Conservation (phyloP, 352 stramenopile species). For the Phytophthora niederhauseri region DNA sequence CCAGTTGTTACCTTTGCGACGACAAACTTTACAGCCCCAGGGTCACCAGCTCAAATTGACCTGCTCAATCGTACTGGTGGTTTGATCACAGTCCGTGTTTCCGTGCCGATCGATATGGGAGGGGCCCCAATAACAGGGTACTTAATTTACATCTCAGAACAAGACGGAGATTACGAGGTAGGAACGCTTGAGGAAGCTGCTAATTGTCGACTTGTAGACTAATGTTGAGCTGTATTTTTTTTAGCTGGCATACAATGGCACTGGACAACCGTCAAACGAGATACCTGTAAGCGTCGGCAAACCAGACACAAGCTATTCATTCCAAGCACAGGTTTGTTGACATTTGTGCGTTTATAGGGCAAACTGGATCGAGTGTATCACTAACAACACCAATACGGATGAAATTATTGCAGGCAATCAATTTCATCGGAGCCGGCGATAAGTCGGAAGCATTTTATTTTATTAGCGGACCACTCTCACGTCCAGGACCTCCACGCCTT, state of each 20-base stretch:
- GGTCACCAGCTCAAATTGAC: conserved; percentile 23
- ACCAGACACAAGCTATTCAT: conserved; percentile 39
- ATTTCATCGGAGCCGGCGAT: conserved; percentile 43
- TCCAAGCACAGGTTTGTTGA: conserved; percentile 46
- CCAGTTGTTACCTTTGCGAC: conserved; percentile 28
- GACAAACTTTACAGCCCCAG: conserved; percentile 49
- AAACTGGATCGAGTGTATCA: not conserved
- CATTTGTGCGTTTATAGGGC: not conserved
- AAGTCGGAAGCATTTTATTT: conserved; percentile 39
- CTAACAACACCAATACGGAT: not conserved
- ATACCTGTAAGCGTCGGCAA: conserved; percentile 46
- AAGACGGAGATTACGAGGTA: conserved; percentile 19
- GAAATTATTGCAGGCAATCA: conserved; percentile 36
- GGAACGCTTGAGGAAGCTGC: not conserved
- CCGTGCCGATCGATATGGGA: conserved; percentile 43
- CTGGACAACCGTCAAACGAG: conserved; percentile 18
- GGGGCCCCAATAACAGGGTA: conserved; percentile 49
- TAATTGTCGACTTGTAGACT: not conserved
- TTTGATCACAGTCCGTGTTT: conserved; percentile 43
- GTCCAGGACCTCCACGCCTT: conserved; percentile 50
- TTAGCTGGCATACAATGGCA: conserved; percentile 40
- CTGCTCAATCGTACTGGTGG: conserved; percentile 50
- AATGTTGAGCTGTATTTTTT: conserved; percentile 4
- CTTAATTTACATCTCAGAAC: conserved; percentile 16
- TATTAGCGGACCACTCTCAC: conserved; percentile 40